Evolutionary conservation across 2,329 filamentous ascomycete genomes (phyloP).

Genomic region (Fusarium mundagurra): DNA sequence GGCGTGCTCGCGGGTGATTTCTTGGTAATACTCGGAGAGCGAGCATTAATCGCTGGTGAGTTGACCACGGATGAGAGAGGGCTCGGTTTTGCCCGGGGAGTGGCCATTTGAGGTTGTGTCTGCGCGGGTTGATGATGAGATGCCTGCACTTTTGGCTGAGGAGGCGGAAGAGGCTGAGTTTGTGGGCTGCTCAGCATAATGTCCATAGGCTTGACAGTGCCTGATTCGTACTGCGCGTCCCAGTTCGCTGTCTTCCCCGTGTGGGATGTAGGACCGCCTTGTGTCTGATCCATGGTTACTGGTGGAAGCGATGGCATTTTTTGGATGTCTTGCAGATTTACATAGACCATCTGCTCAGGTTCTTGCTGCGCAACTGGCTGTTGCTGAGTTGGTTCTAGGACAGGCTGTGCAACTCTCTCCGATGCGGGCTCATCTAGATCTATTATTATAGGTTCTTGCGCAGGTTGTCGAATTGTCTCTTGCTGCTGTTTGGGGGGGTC

Average conservation of each 20-base stretch:
- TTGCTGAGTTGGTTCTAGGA: conserved; percentile 24
- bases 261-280: conserved; percentile 26
- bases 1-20: conserved; percentile 54
- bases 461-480: conserved; percentile 25
- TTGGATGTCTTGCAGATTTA: conserved; percentile 53
- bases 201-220: conserved; percentile 40
- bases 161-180: conserved; percentile 15
- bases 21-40: conserved; percentile 54
- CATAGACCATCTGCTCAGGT: conserved; percentile 47
- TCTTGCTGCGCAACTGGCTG: conserved; percentile 35
- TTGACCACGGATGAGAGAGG: conserved; percentile 53
- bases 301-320: conserved; percentile 44
- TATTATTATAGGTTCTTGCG: conserved; percentile 17
- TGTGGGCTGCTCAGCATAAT: conserved; percentile 39
- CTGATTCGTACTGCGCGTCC: conserved; percentile 27
- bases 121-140: conserved; percentile 16
- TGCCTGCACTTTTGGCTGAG: conserved; percentile 16
- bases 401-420: conserved; percentile 8
- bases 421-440: conserved; percentile 22
- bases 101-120: conserved; percentile 33
- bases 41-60: conserved; percentile 53
- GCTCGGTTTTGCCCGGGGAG: conserved; percentile 48
- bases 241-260: conserved; percentile 22
- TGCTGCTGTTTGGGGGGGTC: conserved; percentile 18
- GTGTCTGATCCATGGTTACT: conserved; percentile 36